phyloP scores from a whole-genome alignment of 192 early-diverging fungal genomes.

The Backusella sp. region DNA sequence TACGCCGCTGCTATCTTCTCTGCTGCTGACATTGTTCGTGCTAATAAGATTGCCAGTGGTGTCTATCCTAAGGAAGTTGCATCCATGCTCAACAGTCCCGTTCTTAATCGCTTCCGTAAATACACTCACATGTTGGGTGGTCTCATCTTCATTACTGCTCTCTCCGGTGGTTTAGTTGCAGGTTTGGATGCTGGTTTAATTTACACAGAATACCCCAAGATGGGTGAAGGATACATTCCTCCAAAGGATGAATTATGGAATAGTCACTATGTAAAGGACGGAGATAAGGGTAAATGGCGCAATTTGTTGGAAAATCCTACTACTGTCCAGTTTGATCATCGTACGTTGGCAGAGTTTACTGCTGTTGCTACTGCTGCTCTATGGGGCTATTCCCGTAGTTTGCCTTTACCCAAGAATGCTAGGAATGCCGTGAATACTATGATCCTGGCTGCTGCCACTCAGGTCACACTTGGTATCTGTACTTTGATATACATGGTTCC shows the following conservation, averaged over 20 bases:
- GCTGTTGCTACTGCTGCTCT: conserved; percentile 67
- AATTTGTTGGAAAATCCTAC: conserved; percentile 92
- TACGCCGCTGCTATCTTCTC: conserved; percentile 74
- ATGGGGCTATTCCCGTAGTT: conserved; percentile 69
- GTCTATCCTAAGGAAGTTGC: conserved; percentile 41
- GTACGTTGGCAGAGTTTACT: conserved; percentile 86
- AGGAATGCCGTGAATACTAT: conserved; percentile 68
- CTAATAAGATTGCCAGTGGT: conserved; percentile 58
- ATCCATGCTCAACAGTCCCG: conserved; percentile 51
- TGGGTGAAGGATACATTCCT: conserved; percentile 85
- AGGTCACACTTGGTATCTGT: conserved; percentile 88
- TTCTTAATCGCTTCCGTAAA: conserved; percentile 58
- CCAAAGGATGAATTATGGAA: conserved; percentile 63
- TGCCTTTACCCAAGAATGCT: conserved; percentile 69
- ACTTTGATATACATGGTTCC: conserved; percentile 95
- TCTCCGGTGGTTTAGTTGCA: conserved; percentile 94
- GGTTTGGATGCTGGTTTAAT: conserved; percentile 95
- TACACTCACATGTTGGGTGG: conserved; percentile 58
- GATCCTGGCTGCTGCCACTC: conserved; percentile 68
- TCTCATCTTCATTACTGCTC: conserved; percentile 81
- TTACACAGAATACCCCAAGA: conserved; percentile 96
- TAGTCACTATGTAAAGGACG: conserved; percentile 44
- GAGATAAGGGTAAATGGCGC: conserved; percentile 63
- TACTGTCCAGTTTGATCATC: conserved; percentile 94
- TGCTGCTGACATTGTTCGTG: conserved; percentile 76